Base-by-base conservation (phyloP, 805 yeast genomes). In the Kodamaea jinghongensis region DNA sequence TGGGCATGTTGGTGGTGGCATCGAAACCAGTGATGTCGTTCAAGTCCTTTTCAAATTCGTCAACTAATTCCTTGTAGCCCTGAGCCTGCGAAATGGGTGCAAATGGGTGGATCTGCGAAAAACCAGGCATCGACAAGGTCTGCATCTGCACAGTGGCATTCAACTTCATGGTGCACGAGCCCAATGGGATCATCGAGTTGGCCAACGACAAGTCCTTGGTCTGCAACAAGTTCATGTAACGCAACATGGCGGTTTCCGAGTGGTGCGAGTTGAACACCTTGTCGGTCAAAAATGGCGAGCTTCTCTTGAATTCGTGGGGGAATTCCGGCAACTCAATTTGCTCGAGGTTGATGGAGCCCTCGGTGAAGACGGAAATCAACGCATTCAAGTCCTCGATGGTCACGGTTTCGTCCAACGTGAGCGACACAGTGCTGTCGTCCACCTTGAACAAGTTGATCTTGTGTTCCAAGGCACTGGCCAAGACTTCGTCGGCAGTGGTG, bases 131-230 rank as follows among this genome's bases (percentile, higher is more conserved):
- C 3, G 96, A 83, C 39, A 93, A 73, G 33, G 98, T 93, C 46
- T 79, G 76, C 98, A 93, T 93, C 59, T 88, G 91, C 6, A 89
- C 95, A 1, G 98, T 91, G 39, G 96, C 84, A 59, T 93, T 93
- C 56, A 93, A 75, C 63, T 93, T 93, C 99, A 93, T 93, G 13
- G 99, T 93, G 71, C 99, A 93, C 6, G 96, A 87, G 17, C 99
- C 99, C 47, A 93, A 75, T 15, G 99, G 95, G 46, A 93, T 93
- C 99, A 93, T 93, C 4, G 97, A 86, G 56, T 89, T 85, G 8
- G 98, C 96, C 43, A 93, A 73, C 0, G 98, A 91, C 44, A 93
- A 71, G 67, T 93, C 99, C 65, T 86, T 88, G 44, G 64, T 58
- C 66, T 93, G 98, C 39, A 93, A 71, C 44, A 76, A 75, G 57